Base-by-base conservation (phyloP, 305 asterid genomes). In the Lippia alba region DNA sequence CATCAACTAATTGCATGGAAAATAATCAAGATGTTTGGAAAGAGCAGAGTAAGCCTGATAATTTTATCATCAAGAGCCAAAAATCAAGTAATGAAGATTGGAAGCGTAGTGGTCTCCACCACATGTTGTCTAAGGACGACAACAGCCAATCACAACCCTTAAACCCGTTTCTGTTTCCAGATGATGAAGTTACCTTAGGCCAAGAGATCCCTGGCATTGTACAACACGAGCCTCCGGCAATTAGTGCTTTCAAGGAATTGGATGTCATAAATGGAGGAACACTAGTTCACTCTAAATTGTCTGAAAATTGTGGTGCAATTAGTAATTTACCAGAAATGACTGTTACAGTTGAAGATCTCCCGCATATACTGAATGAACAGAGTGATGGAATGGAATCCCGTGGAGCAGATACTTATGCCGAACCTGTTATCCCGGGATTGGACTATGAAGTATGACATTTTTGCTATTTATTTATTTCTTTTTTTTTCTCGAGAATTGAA, bases 341-440 rank as follows among this genome's bases (percentile, higher is more conserved):
- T 58, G 56, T 74, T 67, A 69, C 71, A 69, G 82, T 81, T 72
- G 91, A 87, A 85, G 94, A 84, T 24, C 67, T 77, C 58, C 81
- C 82, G n/a, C 78, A 19, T n/a, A 78, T 79, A 48, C 82, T 75
- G 58, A 84, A 79, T 67, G 87, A 81, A 78, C 76, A 78, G 19
- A 71, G 74, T 67, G 87, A 87, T 55, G 82, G 65, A 68, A 73
- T 62, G 53, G 79, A 69, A 59, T 79, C 94, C 53, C 65, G 64
- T 30, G 86, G 75, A 66, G 87, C 75, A 66, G 91, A 81, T 78
- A 81, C 88, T 49, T 83, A 80, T 56, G 18, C 76, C 59, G 90
- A 81, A 77, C 80, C 76, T 76, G 71, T 72, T 66, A 57, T 63
- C 58, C 69, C 56, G 44, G 88, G 76, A 76, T 84, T 84, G 75